A percentile compares a stretch with the other conserved stretches of the same genome.
Conservation (phyloP, 208 protist genomes). For the Phytomonas sp. region DNA sequence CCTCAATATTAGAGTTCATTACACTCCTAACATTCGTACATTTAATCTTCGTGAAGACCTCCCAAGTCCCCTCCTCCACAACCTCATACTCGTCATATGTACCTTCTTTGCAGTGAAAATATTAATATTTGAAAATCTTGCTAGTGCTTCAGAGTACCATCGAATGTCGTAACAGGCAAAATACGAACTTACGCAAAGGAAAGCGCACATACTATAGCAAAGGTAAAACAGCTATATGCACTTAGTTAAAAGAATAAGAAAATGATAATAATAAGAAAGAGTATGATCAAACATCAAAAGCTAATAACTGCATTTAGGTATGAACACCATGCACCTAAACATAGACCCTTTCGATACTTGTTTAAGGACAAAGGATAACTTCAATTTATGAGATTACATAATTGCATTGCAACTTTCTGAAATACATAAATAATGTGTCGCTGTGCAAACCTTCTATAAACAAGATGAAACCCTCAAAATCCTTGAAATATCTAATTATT, state of each 20-base stretch:
- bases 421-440: not conserved
- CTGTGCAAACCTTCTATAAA: conserved; percentile 10
- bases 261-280: not conserved
- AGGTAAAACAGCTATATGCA: not conserved
- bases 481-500: conserved; percentile 32
- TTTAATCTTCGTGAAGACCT: conserved; percentile 69
- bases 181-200: not conserved
- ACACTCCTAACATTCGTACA: conserved; percentile 81
- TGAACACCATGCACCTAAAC: conserved; percentile 4
- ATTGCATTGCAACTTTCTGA: conserved; percentile 1
- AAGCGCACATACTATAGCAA: not conserved
- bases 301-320: not conserved
- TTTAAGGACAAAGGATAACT: conserved; percentile 3
- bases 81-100: conserved; percentile 69
- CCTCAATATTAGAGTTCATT: conserved; percentile 52
- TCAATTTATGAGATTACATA: conserved; percentile 8
- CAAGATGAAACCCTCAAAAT: conserved; percentile 1
- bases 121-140: conserved; percentile 24
- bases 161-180: not conserved
- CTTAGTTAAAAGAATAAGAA: conserved; percentile 3
- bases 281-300: conserved; percentile 4
- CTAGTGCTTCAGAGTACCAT: not conserved
- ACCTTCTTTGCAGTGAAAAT: conserved; percentile 76
- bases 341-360: conserved; percentile 3
- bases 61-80: conserved; percentile 35